Conservation (phyloP, 2,329 filamentous ascomycete species). For the Aspergillus felis region DNA sequence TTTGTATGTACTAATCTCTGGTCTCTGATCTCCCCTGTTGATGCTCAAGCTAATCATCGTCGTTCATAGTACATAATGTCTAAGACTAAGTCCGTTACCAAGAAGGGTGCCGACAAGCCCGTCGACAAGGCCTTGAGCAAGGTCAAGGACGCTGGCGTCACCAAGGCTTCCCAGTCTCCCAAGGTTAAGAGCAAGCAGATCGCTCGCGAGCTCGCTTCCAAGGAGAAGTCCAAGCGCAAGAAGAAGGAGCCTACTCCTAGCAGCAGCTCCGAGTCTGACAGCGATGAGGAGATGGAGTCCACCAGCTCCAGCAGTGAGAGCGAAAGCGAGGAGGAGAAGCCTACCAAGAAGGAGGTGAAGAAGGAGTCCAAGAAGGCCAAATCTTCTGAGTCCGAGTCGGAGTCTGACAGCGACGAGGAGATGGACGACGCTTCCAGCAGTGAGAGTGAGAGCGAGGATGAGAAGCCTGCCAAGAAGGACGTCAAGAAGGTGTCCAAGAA, state of each 20-base stretch:
- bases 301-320: conserved; percentile 30
- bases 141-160: conserved; percentile 46
- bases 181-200: conserved; percentile 46
- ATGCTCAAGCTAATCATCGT: conserved; percentile 15
- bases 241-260: conserved; percentile 41
- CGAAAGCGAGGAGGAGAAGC: conserved; percentile 33
- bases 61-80: conserved; percentile 36
- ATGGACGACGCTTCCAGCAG: conserved; percentile 27
- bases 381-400: conserved; percentile 26
- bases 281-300: conserved; percentile 37
- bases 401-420: conserved; percentile 32
- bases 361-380: conserved; percentile 26
- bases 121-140: conserved; percentile 43
- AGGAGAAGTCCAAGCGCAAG: conserved; percentile 43
- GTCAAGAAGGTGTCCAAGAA: conserved; percentile 23
- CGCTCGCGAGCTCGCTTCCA: conserved; percentile 37
- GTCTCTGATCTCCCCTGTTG: conserved; percentile 1
- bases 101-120: conserved; percentile 37
- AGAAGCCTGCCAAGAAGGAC: conserved; percentile 24
- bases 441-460: conserved; percentile 30
- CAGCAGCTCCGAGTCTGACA: conserved; percentile 32
- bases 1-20: not conserved
- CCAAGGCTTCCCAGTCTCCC: conserved; percentile 42
- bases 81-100: conserved; percentile 40
- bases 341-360: conserved; percentile 24